Conservation (phyloP, 768 basidiomycete genomes). For the Phlegmacium glaucopus region DNA sequence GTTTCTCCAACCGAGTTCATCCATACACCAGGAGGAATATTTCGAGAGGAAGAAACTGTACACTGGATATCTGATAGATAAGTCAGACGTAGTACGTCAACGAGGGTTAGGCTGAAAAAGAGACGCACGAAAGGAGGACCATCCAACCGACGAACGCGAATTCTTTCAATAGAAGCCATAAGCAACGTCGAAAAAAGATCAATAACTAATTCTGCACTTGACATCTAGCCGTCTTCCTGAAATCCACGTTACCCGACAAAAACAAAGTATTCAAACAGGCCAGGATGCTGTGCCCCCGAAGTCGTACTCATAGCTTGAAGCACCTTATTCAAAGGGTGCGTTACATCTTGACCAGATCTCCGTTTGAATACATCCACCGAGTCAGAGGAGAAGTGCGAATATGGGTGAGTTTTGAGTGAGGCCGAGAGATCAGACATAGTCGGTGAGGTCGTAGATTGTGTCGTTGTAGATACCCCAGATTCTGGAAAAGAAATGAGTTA, state of each 20-base stretch:
- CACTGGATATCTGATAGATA: constrained; percentile 68
- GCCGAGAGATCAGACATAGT: constrained; percentile 76
- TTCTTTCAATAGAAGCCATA: too few relatives aligned
- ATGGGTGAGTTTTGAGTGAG: constrained; percentile 41
- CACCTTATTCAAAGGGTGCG: constrained; percentile 56
- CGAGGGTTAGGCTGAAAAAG: not conserved
- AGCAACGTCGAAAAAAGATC: too few relatives aligned
- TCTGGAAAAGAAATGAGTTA: constrained; percentile 40
- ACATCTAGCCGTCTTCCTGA: too few relatives aligned
- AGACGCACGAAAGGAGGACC: constrained; percentile 75
- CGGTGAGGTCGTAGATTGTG: constrained; percentile 79
- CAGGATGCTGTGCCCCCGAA: constrained; percentile 43
- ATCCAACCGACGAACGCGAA: constrained; percentile 98
- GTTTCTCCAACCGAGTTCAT: constrained; percentile 95
- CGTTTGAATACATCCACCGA: constrained; percentile 74
- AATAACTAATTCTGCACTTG: too few relatives aligned
- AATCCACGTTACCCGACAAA: constrained; percentile 71
- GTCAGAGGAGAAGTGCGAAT: constrained; percentile 60
- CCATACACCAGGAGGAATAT: constrained; percentile 99
- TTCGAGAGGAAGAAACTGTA: too few relatives aligned
- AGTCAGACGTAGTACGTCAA: not conserved
- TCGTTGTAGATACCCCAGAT: constrained; percentile 81
- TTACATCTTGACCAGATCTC: constrained; percentile 83
- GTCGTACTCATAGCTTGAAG: constrained; percentile 49
- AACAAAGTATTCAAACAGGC: constrained; percentile 82